These are phyloP conservation scores for Rhipidocladum racemiflorum DNA, from an alignment of 176 grass and related monocot genomes.

Conservation along the genomic window DNA sequence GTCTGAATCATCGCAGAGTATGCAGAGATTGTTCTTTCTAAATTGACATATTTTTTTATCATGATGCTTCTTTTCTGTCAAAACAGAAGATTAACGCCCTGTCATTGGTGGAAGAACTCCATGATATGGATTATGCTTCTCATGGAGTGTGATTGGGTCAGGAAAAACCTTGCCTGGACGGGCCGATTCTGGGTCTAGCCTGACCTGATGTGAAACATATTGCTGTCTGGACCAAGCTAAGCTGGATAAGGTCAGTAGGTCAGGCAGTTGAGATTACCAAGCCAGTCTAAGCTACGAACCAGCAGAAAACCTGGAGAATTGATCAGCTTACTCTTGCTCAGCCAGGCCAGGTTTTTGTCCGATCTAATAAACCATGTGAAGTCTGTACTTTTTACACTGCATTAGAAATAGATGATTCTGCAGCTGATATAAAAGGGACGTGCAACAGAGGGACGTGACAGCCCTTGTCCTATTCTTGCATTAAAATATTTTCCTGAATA, in stretches of 20 bases:
- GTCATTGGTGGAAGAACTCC: slow-evolving; percentile 19
- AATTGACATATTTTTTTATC: slow-evolving; percentile 4
- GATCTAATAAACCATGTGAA: background rate
- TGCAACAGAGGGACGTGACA: background rate
- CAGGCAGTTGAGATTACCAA: background rate
- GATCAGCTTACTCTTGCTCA: background rate
- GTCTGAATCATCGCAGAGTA: background rate
- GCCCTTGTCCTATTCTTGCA: slow-evolving; percentile 10
- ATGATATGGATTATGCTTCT: background rate
- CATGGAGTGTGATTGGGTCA: background rate
- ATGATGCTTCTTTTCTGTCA: background rate
- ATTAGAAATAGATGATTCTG: background rate
- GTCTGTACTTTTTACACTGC: background rate
- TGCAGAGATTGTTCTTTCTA: background rate
- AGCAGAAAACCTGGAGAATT: background rate
- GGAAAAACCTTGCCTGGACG: background rate
- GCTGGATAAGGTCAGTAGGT: background rate
- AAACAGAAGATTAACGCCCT: background rate
- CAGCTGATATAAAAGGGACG: slow-evolving; percentile 23
- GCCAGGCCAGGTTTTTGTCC: background rate
- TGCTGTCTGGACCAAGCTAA: slow-evolving; percentile 28
- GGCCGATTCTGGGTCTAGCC: slow-evolving; percentile 26
- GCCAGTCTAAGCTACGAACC: slow-evolving; percentile 1
- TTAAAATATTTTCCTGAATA: slow-evolving; percentile 10
- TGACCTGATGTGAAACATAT: slow-evolving; percentile 24